Evolutionary conservation across 1,284 basidiomycete genomes (phyloP), one percentile per base, ranked within the genome.

Genomic region (Tilletia horrida): DNA sequence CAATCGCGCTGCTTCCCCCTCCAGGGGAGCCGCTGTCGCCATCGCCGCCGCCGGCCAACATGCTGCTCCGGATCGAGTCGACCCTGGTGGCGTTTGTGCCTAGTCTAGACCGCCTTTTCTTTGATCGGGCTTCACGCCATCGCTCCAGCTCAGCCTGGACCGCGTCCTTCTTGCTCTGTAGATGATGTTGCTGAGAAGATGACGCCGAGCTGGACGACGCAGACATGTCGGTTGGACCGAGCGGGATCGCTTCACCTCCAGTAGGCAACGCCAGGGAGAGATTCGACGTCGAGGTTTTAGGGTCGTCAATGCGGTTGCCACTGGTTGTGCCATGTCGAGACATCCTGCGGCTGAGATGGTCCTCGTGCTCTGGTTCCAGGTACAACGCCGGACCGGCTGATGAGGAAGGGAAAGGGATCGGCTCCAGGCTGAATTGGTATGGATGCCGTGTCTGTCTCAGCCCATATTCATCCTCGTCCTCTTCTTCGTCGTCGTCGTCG

Each of bases 401-500:
- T 2, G 52, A n/a, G n/a, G 52, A 27, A 8, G 55, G 55, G 55
- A 59, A 59, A 14, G 55, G 55, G 31, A 59, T 59, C 8, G 55
- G 55, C 35, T 59, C 55, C n/a, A 57, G 27, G 8, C 27, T 57
- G 55, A 59, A 3, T 2, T 25, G 27, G 55, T n/a, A 31, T 3
- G 27, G 25, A 40, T 14, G 23, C 4, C n/a, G 23, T 21, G 55
- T 42, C 42, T 3, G 42, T 42, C 62, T 3, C 45, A 40, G 1
- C 50, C 13, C 11, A 42, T 65, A 45, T 61, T 55, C 70, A 66
- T 61, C 55, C 21, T 61, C 64, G n/a, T 67, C 68, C 1, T 64
- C 67, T 31, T 73, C 69, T 42, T 75, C 71, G 40, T 73, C 73
- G 48, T 75, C 73, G 45, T 68, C 66, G 57, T 73, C 67, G 57